Base-by-base conservation (phyloP, 1,139 yeast genomes). In the Trichomonascaceae sp. region DNA sequence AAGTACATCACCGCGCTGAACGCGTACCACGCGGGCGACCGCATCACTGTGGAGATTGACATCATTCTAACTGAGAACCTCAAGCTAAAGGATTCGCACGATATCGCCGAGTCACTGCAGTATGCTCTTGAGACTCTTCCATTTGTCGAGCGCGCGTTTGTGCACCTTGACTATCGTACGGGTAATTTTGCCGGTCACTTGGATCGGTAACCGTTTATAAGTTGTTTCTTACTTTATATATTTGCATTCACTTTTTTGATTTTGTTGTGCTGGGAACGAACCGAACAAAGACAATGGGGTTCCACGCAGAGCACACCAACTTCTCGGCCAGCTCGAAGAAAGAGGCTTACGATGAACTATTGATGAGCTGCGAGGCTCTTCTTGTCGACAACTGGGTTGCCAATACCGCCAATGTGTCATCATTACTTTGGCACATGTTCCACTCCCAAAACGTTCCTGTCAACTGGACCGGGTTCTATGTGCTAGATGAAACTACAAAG, bases 391-490 rank as follows among this genome's bases (percentile, higher is more conserved):
- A 82, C 56, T 85, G 95, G 95, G 87, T 87, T 2, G 74, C 93
- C 43, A 89, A 89, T 50, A 59, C 85, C 23, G 71, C 96, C 18
- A 89, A 89, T 49, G 79, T 89, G 26, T 67, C 94, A 4, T 79
- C 95, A 3, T 62, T 89, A 37, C 48, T 89, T 31, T 87, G 96
- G 95, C 77, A 84, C 48, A 89, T 82, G 11, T 87, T 81, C 56
- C 76, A 71, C 39, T 69, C 84, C 0, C 51, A 79, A 4, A 43
- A 46, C 5, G 39, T 39, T 17, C 48, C 56, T 6, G 81, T 87
- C 15, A 89, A 89, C 53, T 89, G 98, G 98, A 73, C 93, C 0
- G 98, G 98, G 0, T 85, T 89, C 52, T 89, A 89, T 49, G 71
- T 81, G 1, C 43, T 57, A 29, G 65, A 69, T 35, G 57, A 59